Evolutionary conservation across 164 flowering plant species (phyloP).

Genomic region (Nymphaea colorata): DNA sequence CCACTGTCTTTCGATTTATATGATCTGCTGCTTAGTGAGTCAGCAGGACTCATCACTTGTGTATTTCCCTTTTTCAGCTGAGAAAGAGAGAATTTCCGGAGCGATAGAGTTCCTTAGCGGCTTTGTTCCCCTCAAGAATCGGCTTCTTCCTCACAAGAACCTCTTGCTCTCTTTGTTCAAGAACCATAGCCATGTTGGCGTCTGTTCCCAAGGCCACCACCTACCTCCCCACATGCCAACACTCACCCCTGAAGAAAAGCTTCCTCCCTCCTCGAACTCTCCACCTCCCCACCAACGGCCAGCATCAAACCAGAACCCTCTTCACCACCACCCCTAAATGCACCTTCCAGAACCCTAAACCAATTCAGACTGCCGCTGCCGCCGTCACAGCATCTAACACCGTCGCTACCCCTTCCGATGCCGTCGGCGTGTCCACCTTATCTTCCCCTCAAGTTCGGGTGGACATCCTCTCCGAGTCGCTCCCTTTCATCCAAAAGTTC

Average conservation of each 20-base stretch:
- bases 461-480: constrained; percentile 75
- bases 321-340: background rate
- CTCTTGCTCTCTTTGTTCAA: too few species aligned
- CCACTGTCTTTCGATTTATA: too few species aligned
- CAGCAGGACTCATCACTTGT: too few species aligned
- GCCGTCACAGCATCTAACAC: background rate
- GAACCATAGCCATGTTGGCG: background rate
- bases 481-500: constrained; percentile 90
- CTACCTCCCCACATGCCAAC: background rate
- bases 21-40: too few species aligned
- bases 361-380: background rate
- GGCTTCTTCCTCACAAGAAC: too few species aligned
- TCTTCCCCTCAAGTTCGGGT: constrained; percentile 44
- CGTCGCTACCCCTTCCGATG: background rate
- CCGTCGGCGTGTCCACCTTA: constrained; percentile 4
- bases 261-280: background rate
- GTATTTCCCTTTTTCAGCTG: too few species aligned
- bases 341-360: background rate
- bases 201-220: background rate
- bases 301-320: too few species aligned
- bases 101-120: too few species aligned
- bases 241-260: background rate
- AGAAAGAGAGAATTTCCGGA: too few species aligned
- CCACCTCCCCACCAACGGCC: background rate
- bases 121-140: too few species aligned